These are phyloP conservation scores for Diaporthe amygdali DNA, from an alignment of 2,329 filamentous ascomycete species.

Conservation along the genomic window DNA sequence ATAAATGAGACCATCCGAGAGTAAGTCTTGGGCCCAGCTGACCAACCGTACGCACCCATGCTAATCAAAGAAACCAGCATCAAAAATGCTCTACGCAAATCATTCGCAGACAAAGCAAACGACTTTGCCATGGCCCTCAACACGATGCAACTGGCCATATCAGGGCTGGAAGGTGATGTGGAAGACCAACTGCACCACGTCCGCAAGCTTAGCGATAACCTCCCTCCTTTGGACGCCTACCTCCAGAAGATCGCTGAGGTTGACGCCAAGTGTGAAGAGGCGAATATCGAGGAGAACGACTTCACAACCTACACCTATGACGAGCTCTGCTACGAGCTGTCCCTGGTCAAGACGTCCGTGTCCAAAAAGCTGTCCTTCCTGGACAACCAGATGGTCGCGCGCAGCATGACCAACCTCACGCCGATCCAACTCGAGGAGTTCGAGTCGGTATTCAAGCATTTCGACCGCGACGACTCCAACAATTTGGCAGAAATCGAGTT, in stretches of 20 bases:
- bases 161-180: conserved; percentile 94
- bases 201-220: conserved; percentile 80
- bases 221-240: conserved; percentile 89
- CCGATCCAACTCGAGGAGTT: conserved; percentile 99
- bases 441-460: conserved; percentile 97
- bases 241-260: conserved; percentile 85
- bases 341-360: conserved; percentile 88
- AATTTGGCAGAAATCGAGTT: conserved; percentile 93
- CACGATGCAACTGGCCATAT: conserved; percentile 92
- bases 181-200: conserved; percentile 94
- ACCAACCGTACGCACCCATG: not conserved
- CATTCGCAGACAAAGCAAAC: conserved; percentile 97
- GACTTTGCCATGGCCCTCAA: conserved; percentile 96
- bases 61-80: conserved; percentile 59
- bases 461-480: conserved; percentile 92
- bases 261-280: conserved; percentile 89
- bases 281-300: conserved; percentile 99
- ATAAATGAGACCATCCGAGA: conserved; percentile 99
- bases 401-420: conserved; percentile 98
- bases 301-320: conserved; percentile 99
- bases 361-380: conserved; percentile 96
- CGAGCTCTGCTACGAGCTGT: conserved; percentile 91
- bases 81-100: conserved; percentile 90
- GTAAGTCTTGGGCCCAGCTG: conserved; percentile 48
- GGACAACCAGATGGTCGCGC: conserved; percentile 97